Conservation (phyloP, 768 basidiomycete genomes). For the Leccinum variicolor region DNA sequence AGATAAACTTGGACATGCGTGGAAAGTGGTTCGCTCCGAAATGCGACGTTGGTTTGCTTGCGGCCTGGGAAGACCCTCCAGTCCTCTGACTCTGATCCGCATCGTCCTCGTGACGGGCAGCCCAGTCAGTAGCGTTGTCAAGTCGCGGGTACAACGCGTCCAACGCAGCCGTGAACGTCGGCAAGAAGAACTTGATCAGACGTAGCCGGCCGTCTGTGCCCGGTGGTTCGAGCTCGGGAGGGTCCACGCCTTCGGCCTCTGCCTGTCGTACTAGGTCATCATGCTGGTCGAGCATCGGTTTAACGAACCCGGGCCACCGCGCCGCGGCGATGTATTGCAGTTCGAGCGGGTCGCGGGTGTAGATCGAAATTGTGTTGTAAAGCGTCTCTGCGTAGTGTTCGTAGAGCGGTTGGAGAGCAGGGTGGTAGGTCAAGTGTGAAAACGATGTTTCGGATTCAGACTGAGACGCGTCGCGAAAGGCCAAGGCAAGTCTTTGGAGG, state of each 20-base stretch:
- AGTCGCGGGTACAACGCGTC: conserved; percentile 68
- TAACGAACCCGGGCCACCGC: conserved; percentile 76
- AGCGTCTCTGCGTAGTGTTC: conserved; percentile 58
- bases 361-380: conserved; percentile 59
- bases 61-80: background rate
- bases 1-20: conserved; percentile 68
- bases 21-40: conserved; percentile 43
- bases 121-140: conserved; percentile 65
- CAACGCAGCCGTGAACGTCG: conserved; percentile 58
- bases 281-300: conserved; percentile 59
- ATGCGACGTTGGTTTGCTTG: conserved; percentile 2
- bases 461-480: conserved; percentile 30
- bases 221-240: conserved; percentile 36
- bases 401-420: conserved; percentile 56
- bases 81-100: background rate
- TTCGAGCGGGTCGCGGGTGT: conserved; percentile 65
- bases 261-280: conserved; percentile 16
- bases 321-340: conserved; percentile 74
- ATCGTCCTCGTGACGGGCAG: conserved; percentile 46
- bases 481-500: conserved; percentile 36
- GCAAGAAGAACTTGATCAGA: conserved; percentile 58
- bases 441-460: background rate
- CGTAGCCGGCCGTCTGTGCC: conserved; percentile 63
- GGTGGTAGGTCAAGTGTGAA: conserved; percentile 43
- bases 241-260: conserved; percentile 22